Evolutionary conservation across 371 early-diverging fungal genomes (phyloP), one percentile per base, ranked within the genome.

Genomic region (Lichtheimia corymbifera): DNA sequence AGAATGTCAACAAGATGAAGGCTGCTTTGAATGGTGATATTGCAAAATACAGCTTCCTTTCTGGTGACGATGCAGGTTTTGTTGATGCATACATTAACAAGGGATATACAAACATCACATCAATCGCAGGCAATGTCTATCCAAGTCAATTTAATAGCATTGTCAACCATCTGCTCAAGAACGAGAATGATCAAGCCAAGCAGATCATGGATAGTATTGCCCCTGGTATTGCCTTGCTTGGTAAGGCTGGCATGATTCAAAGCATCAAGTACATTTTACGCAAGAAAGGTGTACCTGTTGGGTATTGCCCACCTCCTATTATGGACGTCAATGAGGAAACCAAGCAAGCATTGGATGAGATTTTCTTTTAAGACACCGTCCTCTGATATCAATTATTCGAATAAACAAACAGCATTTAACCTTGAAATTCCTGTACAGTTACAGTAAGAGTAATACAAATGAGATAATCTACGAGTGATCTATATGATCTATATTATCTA

Each of bases 241-340:
- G 57, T 40, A 17, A 63, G 24, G 57, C 47, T 13, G 69, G 72
- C 1, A 52, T 63, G 18, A 11, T 72, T 7, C 66, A 55, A 25
- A 43, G 60, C 45, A 53, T 72, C 45, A 72, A 72, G 57, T 68
- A 66, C 55, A 40, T 72, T n/a, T 53, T 72, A 18, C 68, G 72
- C 17, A 58, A 72, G 35, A 55, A 61, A 15, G 53, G 53, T 41
- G 66, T 62, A 11, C 68, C 68, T 18, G 61, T 63, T 41, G 72
- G 72, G 1, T 68, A 63, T 15, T 72, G 69, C 44, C 57, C 64
- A 40, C 42, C 60, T 13, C 72, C 72, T 40, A n/a, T 72, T 15
- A n/a, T 63, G 47, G 72, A 74, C 28, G 11, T 54, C 41, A 41
- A 41, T 41, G 54, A 54, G 11, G 54, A 54, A 41, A 22, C 15